phyloP scores from a whole-genome alignment of 345 rosid species.

The Hypericum perforatum region DNA sequence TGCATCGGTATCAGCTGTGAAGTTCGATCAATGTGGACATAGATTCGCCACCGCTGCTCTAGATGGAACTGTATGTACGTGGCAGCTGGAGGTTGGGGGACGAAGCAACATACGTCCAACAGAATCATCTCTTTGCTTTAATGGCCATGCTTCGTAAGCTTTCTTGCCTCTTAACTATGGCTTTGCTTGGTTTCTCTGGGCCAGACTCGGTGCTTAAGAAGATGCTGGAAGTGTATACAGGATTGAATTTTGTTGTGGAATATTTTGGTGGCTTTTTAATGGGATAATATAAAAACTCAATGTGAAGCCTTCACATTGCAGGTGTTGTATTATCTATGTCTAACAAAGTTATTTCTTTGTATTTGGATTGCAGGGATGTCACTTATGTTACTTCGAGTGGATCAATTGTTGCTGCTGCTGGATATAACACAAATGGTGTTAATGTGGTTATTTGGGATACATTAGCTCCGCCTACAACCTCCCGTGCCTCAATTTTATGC shows the following conservation, averaged over 20 bases:
- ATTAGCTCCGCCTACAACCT: conserved; percentile 79
- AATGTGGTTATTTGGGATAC: conserved; percentile 95
- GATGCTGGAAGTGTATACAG: background rate
- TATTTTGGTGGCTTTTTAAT: too few relatives aligned
- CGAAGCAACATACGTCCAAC: conserved; percentile 70
- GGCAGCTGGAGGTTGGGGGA: conserved; percentile 96
- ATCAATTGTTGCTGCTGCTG: conserved; percentile 75
- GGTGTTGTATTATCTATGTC: conserved; percentile 1
- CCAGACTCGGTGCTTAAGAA: background rate
- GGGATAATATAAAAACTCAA: too few relatives aligned
- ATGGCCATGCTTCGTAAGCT: conserved; percentile 68
- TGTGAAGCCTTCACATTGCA: background rate
- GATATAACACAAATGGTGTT: conserved; percentile 65
- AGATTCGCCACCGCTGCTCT: conserved; percentile 80
- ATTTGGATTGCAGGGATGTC: conserved; percentile 53
- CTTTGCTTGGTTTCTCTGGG: background rate
- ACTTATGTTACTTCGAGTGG: conserved; percentile 83
- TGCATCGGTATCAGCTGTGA: conserved; percentile 75
- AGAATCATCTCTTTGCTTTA: conserved; percentile 88
- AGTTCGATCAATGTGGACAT: conserved; percentile 78
- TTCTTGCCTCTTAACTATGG: conserved; percentile 12
- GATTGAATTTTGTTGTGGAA: too few relatives aligned
- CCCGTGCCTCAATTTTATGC: conserved; percentile 68
- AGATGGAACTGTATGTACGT: conserved; percentile 86
- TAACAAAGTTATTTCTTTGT: conserved; percentile 2